Evolutionary conservation across 495 filamentous ascomycete genomes (phyloP).

Genomic region (Penicillium mononematosum): DNA sequence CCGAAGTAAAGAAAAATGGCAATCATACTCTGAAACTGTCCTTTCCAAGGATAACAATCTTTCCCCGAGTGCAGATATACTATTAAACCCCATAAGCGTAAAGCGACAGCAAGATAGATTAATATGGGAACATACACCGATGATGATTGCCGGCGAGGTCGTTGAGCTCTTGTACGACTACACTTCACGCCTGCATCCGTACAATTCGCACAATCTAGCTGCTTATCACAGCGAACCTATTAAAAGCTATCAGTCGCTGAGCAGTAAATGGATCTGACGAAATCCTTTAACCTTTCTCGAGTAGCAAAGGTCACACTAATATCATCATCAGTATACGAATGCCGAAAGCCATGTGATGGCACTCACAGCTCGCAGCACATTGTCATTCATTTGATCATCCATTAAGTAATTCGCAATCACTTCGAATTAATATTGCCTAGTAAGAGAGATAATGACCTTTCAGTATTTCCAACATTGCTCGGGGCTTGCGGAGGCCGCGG

Average conservation of each 20-base stretch:
- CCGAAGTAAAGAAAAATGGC: neutral
- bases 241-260: neutral
- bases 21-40: conserved; percentile 16
- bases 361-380: conserved; percentile 20
- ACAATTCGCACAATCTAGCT: conserved; percentile 28
- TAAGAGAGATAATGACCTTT: neutral
- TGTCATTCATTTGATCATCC: conserved; percentile 12
- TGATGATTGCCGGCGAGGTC: conserved; percentile 14
- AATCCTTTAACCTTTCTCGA: conserved; percentile 19
- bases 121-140: conserved; percentile 10
- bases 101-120: neutral
- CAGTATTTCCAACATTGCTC: neutral
- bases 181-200: conserved; percentile 26
- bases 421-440: neutral
- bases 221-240: conserved; percentile 29
- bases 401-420: neutral
- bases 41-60: conserved; percentile 17
- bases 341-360: neutral
- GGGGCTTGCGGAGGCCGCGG: neutral
- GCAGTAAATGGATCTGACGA: neutral
- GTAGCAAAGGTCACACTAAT: conserved; percentile 31
- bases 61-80: conserved; percentile 17
- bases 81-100: neutral
- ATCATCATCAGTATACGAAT: conserved; percentile 7
- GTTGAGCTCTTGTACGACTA: conserved; percentile 16